Conservation (phyloP, 768 basidiomycete genomes). For the Leccinum aurantiacum region DNA sequence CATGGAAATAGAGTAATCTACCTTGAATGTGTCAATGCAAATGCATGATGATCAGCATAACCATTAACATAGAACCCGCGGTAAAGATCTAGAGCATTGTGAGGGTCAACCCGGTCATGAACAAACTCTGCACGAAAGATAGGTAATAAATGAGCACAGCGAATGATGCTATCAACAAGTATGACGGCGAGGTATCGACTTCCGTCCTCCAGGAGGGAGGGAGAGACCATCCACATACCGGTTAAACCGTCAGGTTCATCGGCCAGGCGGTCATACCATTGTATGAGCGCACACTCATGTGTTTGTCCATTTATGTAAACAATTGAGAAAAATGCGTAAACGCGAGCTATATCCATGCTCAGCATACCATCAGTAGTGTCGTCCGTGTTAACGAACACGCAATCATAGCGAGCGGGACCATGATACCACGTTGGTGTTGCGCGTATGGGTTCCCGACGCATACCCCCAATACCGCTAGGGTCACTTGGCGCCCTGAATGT, state of each 20-base stretch:
- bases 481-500: neutral
- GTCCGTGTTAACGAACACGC: neutral
- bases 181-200: neutral
- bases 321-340: neutral
- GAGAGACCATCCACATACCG: neutral
- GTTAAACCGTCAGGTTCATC: neutral
- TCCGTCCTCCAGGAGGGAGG: neutral
- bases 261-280: too few relatives aligned
- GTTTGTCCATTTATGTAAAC: neutral
- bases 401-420: neutral
- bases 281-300: neutral
- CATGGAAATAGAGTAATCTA: too few relatives aligned
- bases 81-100: neutral
- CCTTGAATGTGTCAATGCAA: too few relatives aligned
- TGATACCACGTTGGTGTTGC: neutral
- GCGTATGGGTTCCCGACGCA: neutral
- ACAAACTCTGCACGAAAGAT: neutral
- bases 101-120: neutral
- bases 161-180: neutral
- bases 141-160: neutral
- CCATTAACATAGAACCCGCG: neutral
- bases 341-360: neutral
- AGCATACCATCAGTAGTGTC: neutral
- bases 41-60: neutral
- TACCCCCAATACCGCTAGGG: neutral